These are phyloP conservation scores for Saturnispora dispora DNA, from an alignment of 805 yeast species.

Conservation along the genomic window DNA sequence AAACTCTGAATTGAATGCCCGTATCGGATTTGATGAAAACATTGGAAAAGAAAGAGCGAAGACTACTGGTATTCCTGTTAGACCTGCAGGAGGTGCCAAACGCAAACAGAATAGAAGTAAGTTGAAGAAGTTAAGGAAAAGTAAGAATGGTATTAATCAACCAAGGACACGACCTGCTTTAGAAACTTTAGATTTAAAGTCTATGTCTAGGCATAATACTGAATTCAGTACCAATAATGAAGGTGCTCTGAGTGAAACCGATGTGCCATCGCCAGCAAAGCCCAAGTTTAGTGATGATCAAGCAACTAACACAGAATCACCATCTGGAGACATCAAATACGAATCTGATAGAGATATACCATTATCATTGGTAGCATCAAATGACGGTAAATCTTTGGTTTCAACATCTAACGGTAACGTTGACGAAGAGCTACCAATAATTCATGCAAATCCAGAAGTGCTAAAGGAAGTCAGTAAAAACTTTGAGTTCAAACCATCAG, in stretches of 20 bases:
- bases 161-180: slow-evolving; percentile 27
- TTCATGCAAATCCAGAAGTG: slow-evolving; percentile 11
- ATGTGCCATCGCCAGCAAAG: not conserved
- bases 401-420: slow-evolving; percentile 9
- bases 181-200: slow-evolving; percentile 13
- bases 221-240: slow-evolving; percentile 2
- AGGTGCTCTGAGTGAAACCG: not conserved
- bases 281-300: not conserved
- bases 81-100: slow-evolving; percentile 70
- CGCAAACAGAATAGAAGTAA: slow-evolving; percentile 45
- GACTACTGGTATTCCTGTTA: slow-evolving; percentile 36
- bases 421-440: slow-evolving; percentile 3
- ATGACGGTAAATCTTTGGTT: slow-evolving; percentile 11
- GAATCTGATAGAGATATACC: slow-evolving; percentile 3
- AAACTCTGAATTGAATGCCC: slow-evolving; percentile 19
- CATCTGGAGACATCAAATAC: not conserved
- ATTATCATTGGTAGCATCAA: slow-evolving; percentile 9
- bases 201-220: slow-evolving; percentile 9
- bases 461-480: slow-evolving; percentile 14
- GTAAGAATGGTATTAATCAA: slow-evolving; percentile 25
- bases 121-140: slow-evolving; percentile 20
- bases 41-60: slow-evolving; percentile 7
- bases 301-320: not conserved
- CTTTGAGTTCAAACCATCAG: slow-evolving; percentile 17
- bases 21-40: slow-evolving; percentile 12